These are phyloP conservation scores for Citrus mangshanensis DNA, from an alignment of 345 rosid genomes.

Conservation along the genomic window DNA sequence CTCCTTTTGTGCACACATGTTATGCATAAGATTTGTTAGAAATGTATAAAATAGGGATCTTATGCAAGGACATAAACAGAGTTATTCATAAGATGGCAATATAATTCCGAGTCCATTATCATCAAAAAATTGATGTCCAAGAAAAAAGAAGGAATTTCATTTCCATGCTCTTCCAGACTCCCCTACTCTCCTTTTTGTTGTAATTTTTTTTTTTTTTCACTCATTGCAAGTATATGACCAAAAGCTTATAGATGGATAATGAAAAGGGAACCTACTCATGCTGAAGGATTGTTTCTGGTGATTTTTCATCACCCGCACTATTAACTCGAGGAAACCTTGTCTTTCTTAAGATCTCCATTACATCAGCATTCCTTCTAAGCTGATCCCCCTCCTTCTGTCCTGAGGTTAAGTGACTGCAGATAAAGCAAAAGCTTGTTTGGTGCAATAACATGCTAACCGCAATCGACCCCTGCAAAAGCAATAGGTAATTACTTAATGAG, in stretches of 20 bases:
- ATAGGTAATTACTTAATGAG: not conserved
- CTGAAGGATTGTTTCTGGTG: conserved; percentile 90
- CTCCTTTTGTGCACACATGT: not conserved
- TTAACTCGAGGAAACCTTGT: conserved; percentile 87
- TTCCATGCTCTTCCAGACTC: not conserved
- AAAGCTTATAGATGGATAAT: conserved; percentile 2
- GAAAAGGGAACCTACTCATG: conserved; percentile 71
- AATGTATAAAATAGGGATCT: not conserved
- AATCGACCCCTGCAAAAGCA: conserved; percentile 81
- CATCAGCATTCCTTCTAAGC: conserved; percentile 86
- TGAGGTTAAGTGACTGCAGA: conserved; percentile 90
- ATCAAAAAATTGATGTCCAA: not conserved
- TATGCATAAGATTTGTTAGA: not conserved
- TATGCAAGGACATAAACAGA: not conserved
- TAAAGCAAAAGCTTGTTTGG: conserved; percentile 90
- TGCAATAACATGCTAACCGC: conserved; percentile 92
- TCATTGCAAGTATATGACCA: not conserved
- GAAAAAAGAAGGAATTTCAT: not conserved
- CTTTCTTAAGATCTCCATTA: conserved; percentile 92
- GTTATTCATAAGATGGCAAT: not conserved
- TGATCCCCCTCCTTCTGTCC: conserved; percentile 99
- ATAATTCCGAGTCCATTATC: not conserved
- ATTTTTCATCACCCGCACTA: conserved; percentile 54
- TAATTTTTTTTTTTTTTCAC: not conserved
- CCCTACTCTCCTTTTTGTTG: not conserved